Percentiles rank a stretch among this genome's conserved stretches.
Conservation (phyloP, 805 yeast genomes). For the Sugiyamaella qingdaonensis region DNA sequence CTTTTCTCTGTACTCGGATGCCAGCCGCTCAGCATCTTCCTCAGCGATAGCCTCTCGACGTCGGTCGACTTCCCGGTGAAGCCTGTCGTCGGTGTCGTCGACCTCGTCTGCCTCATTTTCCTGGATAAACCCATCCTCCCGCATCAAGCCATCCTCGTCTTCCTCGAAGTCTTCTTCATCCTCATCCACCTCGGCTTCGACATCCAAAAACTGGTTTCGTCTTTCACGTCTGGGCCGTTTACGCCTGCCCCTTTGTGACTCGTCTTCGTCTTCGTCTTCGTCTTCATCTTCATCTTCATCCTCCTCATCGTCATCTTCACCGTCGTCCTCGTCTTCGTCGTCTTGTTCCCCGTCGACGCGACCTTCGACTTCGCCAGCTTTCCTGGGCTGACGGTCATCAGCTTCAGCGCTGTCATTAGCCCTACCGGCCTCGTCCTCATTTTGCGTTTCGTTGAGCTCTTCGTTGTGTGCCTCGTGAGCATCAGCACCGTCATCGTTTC, state of each 20-base stretch:
- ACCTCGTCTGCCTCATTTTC: constrained; percentile 55
- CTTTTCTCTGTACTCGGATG: constrained; percentile 85
- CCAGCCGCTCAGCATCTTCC: constrained; percentile 91
- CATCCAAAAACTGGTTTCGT: constrained; percentile 89
- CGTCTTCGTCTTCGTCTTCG: constrained; percentile 58
- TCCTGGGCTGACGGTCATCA: constrained; percentile 7
- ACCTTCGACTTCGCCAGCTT: constrained; percentile 7
- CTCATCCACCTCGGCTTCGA: constrained; percentile 97
- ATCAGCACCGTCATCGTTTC: constrained; percentile 27
- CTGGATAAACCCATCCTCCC: constrained; percentile 57
- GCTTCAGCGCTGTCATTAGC: no score
- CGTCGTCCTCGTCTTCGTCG: constrained; percentile 32
- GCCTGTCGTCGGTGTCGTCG: constrained; percentile 62
- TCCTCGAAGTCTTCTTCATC: constrained; percentile 93
- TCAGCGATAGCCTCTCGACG: constrained; percentile 71
- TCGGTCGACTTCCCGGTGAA: constrained; percentile 87
- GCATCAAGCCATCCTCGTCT: constrained; percentile 87
- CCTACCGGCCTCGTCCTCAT: constrained; percentile 11
- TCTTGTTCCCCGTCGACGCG: constrained; percentile 12
- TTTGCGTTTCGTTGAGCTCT: constrained; percentile 15
- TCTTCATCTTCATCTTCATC: constrained; percentile 22
- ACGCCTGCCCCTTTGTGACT: constrained; percentile 44
- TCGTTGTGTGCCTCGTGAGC: neutral
- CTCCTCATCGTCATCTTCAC: constrained; percentile 64
- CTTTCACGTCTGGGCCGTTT: constrained; percentile 41